phyloP scores from a whole-genome alignment of 1,284 basidiomycete genomes.

The Fomitopsis betulina region DNA sequence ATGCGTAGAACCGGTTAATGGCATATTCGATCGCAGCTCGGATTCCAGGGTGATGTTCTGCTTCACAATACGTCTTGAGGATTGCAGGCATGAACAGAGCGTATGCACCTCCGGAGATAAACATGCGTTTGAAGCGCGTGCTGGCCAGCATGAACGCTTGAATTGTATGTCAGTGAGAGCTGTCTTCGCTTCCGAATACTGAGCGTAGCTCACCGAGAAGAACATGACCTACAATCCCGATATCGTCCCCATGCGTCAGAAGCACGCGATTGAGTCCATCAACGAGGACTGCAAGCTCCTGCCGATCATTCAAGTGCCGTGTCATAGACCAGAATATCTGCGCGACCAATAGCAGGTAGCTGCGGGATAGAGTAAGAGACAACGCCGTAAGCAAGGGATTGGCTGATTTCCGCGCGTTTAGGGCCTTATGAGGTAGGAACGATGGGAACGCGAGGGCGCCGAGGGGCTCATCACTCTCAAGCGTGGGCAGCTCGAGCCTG shows the following conservation, averaged over 20 bases:
- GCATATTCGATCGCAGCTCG: conserved; percentile 70
- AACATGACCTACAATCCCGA: conserved; percentile 67
- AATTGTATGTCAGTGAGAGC: conserved; percentile 9
- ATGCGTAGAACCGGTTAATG: conserved; percentile 66
- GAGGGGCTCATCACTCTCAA: conserved; percentile 28
- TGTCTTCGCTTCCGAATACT: background rate
- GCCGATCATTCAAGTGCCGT: conserved; percentile 72
- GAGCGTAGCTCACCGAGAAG: conserved; percentile 51
- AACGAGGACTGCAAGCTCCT: conserved; percentile 63
- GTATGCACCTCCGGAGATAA: conserved; percentile 69
- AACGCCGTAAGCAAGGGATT: conserved; percentile 33
- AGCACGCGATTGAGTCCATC: conserved; percentile 70
- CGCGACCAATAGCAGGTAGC: conserved; percentile 65
- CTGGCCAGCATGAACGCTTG: conserved; percentile 65
- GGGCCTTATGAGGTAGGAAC: conserved; percentile 29
- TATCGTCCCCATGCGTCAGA: conserved; percentile 61
- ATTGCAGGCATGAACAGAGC: conserved; percentile 68
- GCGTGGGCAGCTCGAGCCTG: conserved; percentile 53
- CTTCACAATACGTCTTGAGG: conserved; percentile 63
- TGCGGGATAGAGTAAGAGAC: conserved; percentile 61
- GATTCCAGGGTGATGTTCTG: conserved; percentile 49
- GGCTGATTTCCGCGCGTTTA: conserved; percentile 5
- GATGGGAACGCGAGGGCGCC: conserved; percentile 39
- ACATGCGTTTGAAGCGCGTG: conserved; percentile 72
- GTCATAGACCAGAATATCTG: conserved; percentile 73